Percentiles rank a stretch among this genome's conserved stretches.
phyloP scores from a whole-genome alignment of 2,329 filamentous ascomycete species.

The Talaromyces sp. region DNA sequence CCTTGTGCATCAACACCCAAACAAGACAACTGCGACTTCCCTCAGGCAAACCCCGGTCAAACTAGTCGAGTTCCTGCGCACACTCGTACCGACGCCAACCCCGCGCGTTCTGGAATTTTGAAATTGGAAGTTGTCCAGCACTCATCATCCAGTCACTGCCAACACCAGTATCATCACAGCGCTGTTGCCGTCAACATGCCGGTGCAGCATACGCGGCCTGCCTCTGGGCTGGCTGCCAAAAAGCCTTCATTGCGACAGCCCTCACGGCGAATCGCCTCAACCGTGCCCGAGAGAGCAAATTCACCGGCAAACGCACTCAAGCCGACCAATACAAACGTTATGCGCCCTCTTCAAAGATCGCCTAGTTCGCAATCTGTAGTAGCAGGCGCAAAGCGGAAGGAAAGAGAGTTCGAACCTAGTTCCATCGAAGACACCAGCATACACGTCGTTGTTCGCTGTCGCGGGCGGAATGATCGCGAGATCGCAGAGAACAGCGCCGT shows the following conservation, averaged over 20 bases:
- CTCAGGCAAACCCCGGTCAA: not conserved
- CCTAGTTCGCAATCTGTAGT: constrained; percentile 43
- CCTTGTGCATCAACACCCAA: constrained; percentile 16
- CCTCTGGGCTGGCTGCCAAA: constrained; percentile 43
- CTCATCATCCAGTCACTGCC: not conserved
- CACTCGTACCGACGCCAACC: not conserved
- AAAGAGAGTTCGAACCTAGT: constrained; percentile 72
- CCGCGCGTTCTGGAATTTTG: not conserved
- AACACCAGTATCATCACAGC: not conserved
- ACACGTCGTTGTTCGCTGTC: constrained; percentile 91
- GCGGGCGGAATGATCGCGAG: constrained; percentile 88
- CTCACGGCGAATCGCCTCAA: constrained; percentile 49
- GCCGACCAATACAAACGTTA: constrained; percentile 43
- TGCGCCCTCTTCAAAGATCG: constrained; percentile 35
- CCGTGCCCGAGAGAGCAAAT: constrained; percentile 49
- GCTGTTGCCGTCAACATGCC: constrained; percentile 41
- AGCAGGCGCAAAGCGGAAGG: constrained; percentile 72
- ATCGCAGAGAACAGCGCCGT: constrained; percentile 92
- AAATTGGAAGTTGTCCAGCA: not conserved
- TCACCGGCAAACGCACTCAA: constrained; percentile 69
- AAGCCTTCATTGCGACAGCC: constrained; percentile 49
- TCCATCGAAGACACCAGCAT: constrained; percentile 85
- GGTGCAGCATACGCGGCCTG: constrained; percentile 47
- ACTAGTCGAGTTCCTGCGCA: constrained; percentile 2
- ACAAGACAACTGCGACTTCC: constrained; percentile 5